Conservation (phyloP, 1,284 basidiomycete genomes). For the Leccinum subrobustum region DNA sequence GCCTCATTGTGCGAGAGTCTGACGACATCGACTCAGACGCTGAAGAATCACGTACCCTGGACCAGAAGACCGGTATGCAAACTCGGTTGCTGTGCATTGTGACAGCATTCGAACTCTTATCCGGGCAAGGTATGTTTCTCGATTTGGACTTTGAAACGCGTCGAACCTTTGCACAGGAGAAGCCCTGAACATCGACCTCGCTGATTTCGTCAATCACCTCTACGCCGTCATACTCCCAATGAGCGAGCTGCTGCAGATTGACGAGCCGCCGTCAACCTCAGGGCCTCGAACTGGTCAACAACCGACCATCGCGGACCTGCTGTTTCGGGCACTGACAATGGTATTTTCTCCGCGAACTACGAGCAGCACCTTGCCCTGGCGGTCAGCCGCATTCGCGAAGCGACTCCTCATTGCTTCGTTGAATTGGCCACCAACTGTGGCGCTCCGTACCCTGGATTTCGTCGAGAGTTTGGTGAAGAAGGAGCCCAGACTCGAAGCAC, state of each 20-base stretch:
- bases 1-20: conserved; percentile 60
- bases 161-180: conserved; percentile 58
- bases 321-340: conserved; percentile 83
- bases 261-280: conserved; percentile 32
- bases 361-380: conserved; percentile 66
- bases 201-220: conserved; percentile 81
- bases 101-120: conserved; percentile 67
- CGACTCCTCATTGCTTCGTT: conserved; percentile 79
- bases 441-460: conserved; percentile 71
- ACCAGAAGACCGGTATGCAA: conserved; percentile 34
- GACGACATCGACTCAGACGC: conserved; percentile 46
- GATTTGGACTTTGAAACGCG: conserved; percentile 1
- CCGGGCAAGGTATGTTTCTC: conserved; percentile 73
- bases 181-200: conserved; percentile 93
- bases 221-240: conserved; percentile 70
- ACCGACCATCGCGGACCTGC: conserved; percentile 60
- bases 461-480: conserved; percentile 70
- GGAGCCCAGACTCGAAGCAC: conserved; percentile 78
- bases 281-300: conserved; percentile 31
- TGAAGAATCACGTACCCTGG: conserved; percentile 26
- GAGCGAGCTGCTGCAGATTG: conserved; percentile 52
- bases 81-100: conserved; percentile 19
- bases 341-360: conserved; percentile 71
- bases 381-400: conserved; percentile 90
- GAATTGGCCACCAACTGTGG: conserved; percentile 72